Evolutionary conservation across 2,329 filamentous ascomycete species (phyloP).

Genomic region (Talaromyces sp.): DNA sequence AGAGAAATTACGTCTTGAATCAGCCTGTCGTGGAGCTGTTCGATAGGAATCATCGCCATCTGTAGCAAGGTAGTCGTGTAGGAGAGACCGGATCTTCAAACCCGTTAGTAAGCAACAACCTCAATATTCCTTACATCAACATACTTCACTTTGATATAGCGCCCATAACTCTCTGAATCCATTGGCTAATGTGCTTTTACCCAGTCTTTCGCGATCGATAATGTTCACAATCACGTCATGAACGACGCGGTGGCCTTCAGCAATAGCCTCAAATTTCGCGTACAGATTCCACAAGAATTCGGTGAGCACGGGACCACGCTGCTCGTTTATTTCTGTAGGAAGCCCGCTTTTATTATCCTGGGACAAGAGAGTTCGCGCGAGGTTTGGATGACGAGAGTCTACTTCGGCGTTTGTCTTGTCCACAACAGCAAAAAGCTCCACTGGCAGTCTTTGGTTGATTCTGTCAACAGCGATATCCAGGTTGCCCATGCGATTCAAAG

Average conservation of each 20-base stretch:
- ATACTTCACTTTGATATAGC: slow-evolving; percentile 82
- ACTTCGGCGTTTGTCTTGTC: slow-evolving; percentile 94
- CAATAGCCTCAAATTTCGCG: slow-evolving; percentile 94
- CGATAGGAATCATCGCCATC: slow-evolving; percentile 68
- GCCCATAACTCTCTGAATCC: slow-evolving; percentile 98
- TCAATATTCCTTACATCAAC: background rate
- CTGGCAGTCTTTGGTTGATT: slow-evolving; percentile 86
- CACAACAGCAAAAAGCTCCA: slow-evolving; percentile 89
- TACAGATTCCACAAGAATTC: slow-evolving; percentile 90
- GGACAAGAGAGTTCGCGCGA: slow-evolving; percentile 50
- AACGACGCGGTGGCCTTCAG: slow-evolving; percentile 87
- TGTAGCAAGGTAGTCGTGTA: slow-evolving; percentile 94
- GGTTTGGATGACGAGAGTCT: slow-evolving; percentile 84
- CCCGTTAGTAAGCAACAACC: slow-evolving; percentile 15
- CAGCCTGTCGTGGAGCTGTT: slow-evolving; percentile 47
- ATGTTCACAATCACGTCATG: slow-evolving; percentile 89
- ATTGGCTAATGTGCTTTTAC: slow-evolving; percentile 64
- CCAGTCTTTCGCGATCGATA: slow-evolving; percentile 69
- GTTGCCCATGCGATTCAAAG: slow-evolving; percentile 81
- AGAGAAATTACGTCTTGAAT: slow-evolving; percentile 50
- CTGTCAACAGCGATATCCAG: slow-evolving; percentile 82
- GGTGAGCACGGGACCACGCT: slow-evolving; percentile 78
- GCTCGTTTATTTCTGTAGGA: slow-evolving; percentile 65
- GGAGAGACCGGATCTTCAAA: slow-evolving; percentile 67
- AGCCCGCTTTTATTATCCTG: slow-evolving; percentile 52